Base-by-base conservation (phyloP, 2,329 filamentous ascomycete genomes). In the Aspergillus fumigatus region DNA sequence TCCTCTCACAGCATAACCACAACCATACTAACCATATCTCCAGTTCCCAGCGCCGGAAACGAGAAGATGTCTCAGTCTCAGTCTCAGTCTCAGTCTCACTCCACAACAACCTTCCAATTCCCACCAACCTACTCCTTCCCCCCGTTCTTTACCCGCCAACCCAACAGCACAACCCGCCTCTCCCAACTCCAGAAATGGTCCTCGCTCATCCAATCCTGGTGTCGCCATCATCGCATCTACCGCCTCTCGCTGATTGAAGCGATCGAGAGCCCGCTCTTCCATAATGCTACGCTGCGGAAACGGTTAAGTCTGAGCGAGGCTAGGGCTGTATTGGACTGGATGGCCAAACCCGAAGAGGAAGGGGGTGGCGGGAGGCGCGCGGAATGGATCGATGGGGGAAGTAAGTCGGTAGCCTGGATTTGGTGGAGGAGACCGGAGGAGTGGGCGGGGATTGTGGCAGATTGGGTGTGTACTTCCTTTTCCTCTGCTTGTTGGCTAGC, bases 401-500 rank as follows among this genome's bases (percentile, higher is more conserved):
- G 72, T n/a, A 80, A 79, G 43, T 81, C 84, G 45, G 77, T 84
- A 11, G 85, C 82, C 19, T 93, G 87, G 81, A 77, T 97, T 2
- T 96, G 87, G 77, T 97, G 93, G 93, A 83, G 84, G 60, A 88
- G 85, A 67, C 88, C 89, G 0, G 90, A 95, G 70, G 93, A 97
- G 77, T 99, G 94, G 93, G 94, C 92, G 2, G 84, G 81, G 35
- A 70, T 87, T 58, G 77, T 97, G 45, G 88, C 88, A 72, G 83
- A 79, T 47, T 97, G 91, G 86, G 88, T 72, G 59, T 53, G 65
- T 62, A 21, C 27, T 10, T 84, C 11, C 51, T 54, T 65, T 32
- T n/a, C 14, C 26, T 48, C 26, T 48, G 10, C 6, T 26, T 14
- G 43, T 14, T 14, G 21, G 21, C 23, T 21, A 23, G 19, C 43